Percentiles rank a stretch among this genome's conserved stretches.
These are phyloP conservation scores for Rehmannia glutinosa DNA, from an alignment of 257 asterid genomes.

Conservation along the genomic window DNA sequence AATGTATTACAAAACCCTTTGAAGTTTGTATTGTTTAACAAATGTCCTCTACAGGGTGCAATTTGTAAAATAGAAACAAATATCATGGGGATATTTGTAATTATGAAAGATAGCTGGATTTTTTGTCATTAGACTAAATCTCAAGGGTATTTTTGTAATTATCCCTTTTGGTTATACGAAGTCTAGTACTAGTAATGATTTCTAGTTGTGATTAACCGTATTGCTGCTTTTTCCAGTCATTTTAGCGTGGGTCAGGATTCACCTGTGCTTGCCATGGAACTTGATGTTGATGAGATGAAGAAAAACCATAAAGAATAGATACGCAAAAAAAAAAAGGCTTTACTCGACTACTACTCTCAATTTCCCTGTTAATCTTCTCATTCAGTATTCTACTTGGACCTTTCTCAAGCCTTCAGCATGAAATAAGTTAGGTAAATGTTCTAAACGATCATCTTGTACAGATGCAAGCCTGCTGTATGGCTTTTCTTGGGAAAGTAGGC, in stretches of 20 bases:
- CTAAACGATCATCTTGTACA: background rate
- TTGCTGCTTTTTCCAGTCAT: slow-evolving; percentile 29
- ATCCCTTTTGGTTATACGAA: background rate
- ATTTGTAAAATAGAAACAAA: too few relatives aligned
- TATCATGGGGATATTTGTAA: background rate
- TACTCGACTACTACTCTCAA: background rate
- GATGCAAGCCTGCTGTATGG: background rate
- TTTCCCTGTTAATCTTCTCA: background rate
- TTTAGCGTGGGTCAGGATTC: slow-evolving; percentile 44
- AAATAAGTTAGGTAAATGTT: slow-evolving; percentile 9
- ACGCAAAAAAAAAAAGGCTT: background rate
- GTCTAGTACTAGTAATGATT: background rate
- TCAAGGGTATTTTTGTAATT: background rate
- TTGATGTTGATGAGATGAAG: slow-evolving; percentile 82
- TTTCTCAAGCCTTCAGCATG: slow-evolving; percentile 15
- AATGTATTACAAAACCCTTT: too few relatives aligned
- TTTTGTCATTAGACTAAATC: background rate
- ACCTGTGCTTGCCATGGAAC: slow-evolving; percentile 66
- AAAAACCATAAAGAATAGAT: slow-evolving; percentile 56
- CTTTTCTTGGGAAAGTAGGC: background rate
- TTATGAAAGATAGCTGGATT: background rate
- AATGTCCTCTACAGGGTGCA: background rate
- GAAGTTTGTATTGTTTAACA: background rate
- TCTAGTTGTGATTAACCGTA: background rate
- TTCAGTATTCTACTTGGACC: slow-evolving; percentile 12